These are phyloP conservation scores for Kingdonia uniflora DNA, from an alignment of 164 flowering plant genomes.

Conservation along the genomic window DNA sequence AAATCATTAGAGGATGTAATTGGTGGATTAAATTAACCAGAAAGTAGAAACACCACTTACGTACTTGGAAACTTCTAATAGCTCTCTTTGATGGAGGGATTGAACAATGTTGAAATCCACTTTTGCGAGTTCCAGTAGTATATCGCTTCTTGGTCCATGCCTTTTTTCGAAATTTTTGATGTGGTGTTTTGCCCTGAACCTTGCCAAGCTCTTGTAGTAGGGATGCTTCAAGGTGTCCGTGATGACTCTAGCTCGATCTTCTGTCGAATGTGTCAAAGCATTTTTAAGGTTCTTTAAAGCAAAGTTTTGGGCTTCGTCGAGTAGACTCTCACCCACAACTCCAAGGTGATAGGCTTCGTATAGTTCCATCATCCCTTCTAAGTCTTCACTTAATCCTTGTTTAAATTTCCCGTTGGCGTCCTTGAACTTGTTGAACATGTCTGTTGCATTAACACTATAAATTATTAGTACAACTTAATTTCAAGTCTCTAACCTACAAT, in stretches of 20 bases:
- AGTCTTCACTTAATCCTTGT: slow-evolving; percentile 7
- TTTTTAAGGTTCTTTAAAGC: slow-evolving; percentile 19
- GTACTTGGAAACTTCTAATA: slow-evolving; percentile 23
- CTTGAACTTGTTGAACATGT: slow-evolving; percentile 25
- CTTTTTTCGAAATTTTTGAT: slow-evolving; percentile 1
- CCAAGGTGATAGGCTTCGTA: slow-evolving; percentile 30
- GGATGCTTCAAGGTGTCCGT: slow-evolving; percentile 23
- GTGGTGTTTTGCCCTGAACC: slow-evolving; percentile 18
- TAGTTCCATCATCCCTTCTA: slow-evolving; percentile 21
- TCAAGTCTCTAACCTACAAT: too few species aligned
- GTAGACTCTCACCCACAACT: slow-evolving; percentile 32
- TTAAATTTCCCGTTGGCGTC: slow-evolving; percentile 22
- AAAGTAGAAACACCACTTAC: too few species aligned
- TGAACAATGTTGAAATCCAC: slow-evolving; percentile 26
- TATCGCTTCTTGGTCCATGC: too few species aligned
- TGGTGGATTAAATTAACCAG: too few species aligned
- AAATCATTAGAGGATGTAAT: too few species aligned
- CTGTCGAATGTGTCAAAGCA: not conserved
- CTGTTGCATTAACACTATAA: too few species aligned
- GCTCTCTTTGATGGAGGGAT: slow-evolving; percentile 29
- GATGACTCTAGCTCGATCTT: slow-evolving; percentile 12
- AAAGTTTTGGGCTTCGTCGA: slow-evolving; percentile 34
- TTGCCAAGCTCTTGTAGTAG: slow-evolving; percentile 33
- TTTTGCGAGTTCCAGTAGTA: slow-evolving; percentile 24
- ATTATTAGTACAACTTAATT: not conserved